Evolutionary conservation across 2,329 filamentous ascomycete genomes (phyloP).

Genomic region (Penicillium sp.): DNA sequence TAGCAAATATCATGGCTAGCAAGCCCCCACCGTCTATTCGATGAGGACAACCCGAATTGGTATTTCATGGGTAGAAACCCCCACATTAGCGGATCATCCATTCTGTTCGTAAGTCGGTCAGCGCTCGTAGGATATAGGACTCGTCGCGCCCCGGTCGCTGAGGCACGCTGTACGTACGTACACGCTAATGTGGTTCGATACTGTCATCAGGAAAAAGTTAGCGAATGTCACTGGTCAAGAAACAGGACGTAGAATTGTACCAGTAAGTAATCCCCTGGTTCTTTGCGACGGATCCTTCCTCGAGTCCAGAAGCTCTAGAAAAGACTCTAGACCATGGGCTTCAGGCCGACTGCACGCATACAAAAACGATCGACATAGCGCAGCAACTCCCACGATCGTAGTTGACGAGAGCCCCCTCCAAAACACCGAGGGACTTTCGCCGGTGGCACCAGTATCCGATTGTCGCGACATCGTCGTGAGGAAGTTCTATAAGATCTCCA

Average conservation of each 20-base stretch:
- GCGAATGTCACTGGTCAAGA: background rate
- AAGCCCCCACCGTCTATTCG: slow-evolving; percentile 83
- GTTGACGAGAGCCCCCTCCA: slow-evolving; percentile 77
- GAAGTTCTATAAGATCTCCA: slow-evolving; percentile 29
- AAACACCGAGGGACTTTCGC: slow-evolving; percentile 48
- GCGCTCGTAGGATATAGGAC: slow-evolving; percentile 24
- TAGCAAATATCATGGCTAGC: slow-evolving; percentile 97
- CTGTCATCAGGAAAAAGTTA: slow-evolving; percentile 50
- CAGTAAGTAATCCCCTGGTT: slow-evolving; percentile 80
- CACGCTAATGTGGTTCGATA: slow-evolving; percentile 89
- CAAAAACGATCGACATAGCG: slow-evolving; percentile 75
- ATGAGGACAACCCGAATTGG: slow-evolving; percentile 65
- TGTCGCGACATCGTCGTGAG: slow-evolving; percentile 29
- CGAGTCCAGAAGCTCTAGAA: slow-evolving; percentile 76
- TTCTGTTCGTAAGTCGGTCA: slow-evolving; percentile 56
- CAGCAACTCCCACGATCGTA: slow-evolving; percentile 74
- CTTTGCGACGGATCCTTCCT: slow-evolving; percentile 70
- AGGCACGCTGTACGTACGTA: slow-evolving; percentile 59
- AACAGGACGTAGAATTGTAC: slow-evolving; percentile 51
- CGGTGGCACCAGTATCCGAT: slow-evolving; percentile 49
- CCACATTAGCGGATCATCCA: slow-evolving; percentile 96
- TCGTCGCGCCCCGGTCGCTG: slow-evolving; percentile 23
- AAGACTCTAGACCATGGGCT: slow-evolving; percentile 74
- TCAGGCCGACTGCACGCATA: slow-evolving; percentile 76
- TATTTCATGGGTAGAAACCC: slow-evolving; percentile 80